Evolutionary conservation across 805 yeast species (phyloP), one percentile per base, ranked within the genome.

Genomic region (Metschnikowia hibisci): DNA sequence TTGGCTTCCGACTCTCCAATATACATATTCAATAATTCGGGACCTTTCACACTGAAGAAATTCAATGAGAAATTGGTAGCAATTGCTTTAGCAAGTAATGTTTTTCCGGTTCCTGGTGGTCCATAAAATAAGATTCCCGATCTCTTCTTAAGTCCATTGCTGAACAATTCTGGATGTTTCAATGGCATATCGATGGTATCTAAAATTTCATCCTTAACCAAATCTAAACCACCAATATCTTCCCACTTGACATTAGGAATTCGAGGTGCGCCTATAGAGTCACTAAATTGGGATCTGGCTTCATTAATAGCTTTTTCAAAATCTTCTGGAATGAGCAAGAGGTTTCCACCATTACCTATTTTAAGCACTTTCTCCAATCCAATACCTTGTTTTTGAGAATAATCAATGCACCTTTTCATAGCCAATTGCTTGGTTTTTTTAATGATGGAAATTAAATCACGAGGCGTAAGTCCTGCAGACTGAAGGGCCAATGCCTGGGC

Each of bases 1-100:
- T 93, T 93, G 12, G 98, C 96, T 64, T 93, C 99, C 2, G 96
- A 87, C 64, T 93, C 99, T 62, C 99, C 99, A 64, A 93, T 91
- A 62, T 93, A 93, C 98, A 91, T 93, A 62, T 93, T 93, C 54
- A 93, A 73, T 45, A 93, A 73, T 63, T 93, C 99, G 0, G 99
- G 99, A 18, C 99, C 99, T 62, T 93, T 93, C 12, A 93, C 97
- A 53, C 96, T 86, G 64, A 93, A 90, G 63, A 93, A 93, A 62
- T 93, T 93, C 49, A 93, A 72, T 3, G 96, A 85, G 63, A 91
- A 93, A 53, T 90, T 87, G 0, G 97, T 87, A 2, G 99, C 99
- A 53, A 93, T 93, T 0, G 98, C 98, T 62, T 93, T 93, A 10
- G 99, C 99, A 46, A 93, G 72, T 23, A 93, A 71, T 0, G 99